Conservation (phyloP, 352 stramenopile species). For the Phytophthora pistaciae region DNA sequence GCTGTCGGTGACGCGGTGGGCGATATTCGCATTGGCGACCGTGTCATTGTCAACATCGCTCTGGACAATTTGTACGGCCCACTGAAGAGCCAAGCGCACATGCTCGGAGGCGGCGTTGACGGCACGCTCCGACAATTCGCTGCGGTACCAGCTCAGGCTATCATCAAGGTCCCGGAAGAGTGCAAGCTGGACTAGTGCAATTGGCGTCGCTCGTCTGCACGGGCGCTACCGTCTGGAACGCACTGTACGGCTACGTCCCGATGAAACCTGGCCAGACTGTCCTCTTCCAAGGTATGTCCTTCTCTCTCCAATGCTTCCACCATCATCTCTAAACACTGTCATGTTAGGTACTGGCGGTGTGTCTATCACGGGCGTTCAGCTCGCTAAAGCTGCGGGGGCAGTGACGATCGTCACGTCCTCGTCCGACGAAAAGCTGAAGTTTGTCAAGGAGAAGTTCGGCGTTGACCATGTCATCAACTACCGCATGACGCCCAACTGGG, state of each 20-base stretch:
- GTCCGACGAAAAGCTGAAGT: conserved; percentile 29
- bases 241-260: conserved; percentile 33
- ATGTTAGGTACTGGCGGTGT: conserved; percentile 42
- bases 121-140: conserved; percentile 39
- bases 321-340: no score
- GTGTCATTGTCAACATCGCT: conserved; percentile 40
- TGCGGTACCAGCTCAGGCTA: conserved; percentile 24
- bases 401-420: conserved; percentile 46
- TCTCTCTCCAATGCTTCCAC: no score
- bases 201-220: conserved; percentile 39
- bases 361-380: conserved; percentile 36
- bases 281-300: conserved; percentile 22
- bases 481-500: conserved; percentile 39
- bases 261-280: conserved; percentile 30
- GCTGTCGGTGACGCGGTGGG: conserved; percentile 25
- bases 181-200: conserved; percentile 36
- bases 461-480: conserved; percentile 49
- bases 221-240: conserved; percentile 40
- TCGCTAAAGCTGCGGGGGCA: conserved; percentile 43
- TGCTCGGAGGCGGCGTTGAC: conserved; percentile 36
- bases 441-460: conserved; percentile 40
- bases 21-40: conserved; percentile 27
- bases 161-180: conserved; percentile 36
- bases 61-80: conserved; percentile 33
- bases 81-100: conserved; percentile 21